Evolutionary conservation across 805 yeast species (phyloP).

Genomic region (Teunomyces cretensis): DNA sequence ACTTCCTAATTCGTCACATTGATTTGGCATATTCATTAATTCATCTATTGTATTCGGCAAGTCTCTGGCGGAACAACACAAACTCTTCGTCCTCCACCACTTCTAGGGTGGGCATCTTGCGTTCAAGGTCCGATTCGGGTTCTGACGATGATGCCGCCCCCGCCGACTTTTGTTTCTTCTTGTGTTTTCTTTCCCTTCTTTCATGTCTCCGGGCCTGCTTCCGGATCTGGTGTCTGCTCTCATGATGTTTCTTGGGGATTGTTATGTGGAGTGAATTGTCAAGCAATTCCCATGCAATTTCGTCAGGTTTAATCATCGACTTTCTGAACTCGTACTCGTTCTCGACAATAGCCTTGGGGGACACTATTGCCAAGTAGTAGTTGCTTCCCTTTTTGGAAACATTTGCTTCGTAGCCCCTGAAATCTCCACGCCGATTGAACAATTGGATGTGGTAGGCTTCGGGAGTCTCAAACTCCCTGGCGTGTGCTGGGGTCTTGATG

Average conservation of each 20-base stretch:
- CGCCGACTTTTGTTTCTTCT: neutral
- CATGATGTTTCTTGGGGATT: constrained; percentile 1
- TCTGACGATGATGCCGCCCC: neutral
- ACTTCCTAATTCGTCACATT: neutral
- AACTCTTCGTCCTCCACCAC: constrained; percentile 35
- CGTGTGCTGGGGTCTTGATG: neutral
- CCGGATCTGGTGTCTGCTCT: neutral
- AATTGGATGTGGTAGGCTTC: neutral
- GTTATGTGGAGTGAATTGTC: neutral
- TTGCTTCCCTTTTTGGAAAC: neutral
- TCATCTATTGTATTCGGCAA: constrained; percentile 10
- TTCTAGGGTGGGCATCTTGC: constrained; percentile 18
- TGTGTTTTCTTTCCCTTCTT: neutral
- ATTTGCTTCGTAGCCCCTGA: neutral
- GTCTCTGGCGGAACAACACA: constrained; percentile 18
- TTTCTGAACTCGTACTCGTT: neutral
- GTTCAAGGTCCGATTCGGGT: constrained; percentile 2
- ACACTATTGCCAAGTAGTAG: neutral
- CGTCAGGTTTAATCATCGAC: neutral
- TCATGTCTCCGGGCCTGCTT: neutral
- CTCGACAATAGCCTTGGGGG: neutral
- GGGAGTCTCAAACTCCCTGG: neutral
- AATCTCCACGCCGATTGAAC: neutral
- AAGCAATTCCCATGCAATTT: neutral
- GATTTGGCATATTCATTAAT: neutral